These are phyloP conservation scores for Closterium sp. DNA, from an alignment of 139 green algal species.

Conservation along the genomic window DNA sequence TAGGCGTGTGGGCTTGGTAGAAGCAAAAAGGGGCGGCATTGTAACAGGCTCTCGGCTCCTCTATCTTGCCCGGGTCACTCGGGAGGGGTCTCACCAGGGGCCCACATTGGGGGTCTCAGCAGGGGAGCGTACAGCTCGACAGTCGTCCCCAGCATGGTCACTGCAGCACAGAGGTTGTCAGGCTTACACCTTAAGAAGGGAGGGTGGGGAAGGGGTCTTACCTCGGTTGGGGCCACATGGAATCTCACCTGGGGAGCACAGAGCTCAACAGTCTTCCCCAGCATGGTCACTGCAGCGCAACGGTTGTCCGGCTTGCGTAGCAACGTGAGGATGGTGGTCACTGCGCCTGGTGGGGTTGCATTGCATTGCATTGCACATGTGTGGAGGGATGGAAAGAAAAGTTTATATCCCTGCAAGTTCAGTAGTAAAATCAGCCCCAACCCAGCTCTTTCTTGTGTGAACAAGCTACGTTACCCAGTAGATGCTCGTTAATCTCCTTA, in stretches of 20 bases:
- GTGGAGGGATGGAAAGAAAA: background rate
- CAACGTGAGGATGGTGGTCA: conserved; percentile 63
- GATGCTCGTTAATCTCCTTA: too few relatives aligned
- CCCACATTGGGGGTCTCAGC: conserved; percentile 14
- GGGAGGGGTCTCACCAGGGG: conserved; percentile 34
- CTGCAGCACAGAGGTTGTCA: conserved; percentile 60
- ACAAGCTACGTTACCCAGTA: too few relatives aligned
- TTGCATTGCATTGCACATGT: too few relatives aligned
- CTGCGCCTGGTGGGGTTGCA: conserved; percentile 40
- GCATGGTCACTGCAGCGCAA: conserved; percentile 66
- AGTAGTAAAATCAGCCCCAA: too few relatives aligned
- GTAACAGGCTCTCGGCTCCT: too few relatives aligned
- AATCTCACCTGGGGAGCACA: conserved; percentile 50
- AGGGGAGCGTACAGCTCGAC: conserved; percentile 63
- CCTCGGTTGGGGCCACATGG: background rate
- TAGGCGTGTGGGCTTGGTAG: too few relatives aligned
- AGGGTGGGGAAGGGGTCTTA: too few relatives aligned
- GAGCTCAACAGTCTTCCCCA: conserved; percentile 74
- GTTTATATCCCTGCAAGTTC: too few relatives aligned
- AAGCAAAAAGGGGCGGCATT: background rate
- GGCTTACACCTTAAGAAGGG: too few relatives aligned
- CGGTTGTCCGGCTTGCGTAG: conserved; percentile 64
- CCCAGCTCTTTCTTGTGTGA: too few relatives aligned
- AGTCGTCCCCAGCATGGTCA: conserved; percentile 77
- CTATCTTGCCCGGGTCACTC: too few relatives aligned